Evolutionary conservation across 306 rosid genomes (phyloP).

Genomic region (Canavalia ensiformis): DNA sequence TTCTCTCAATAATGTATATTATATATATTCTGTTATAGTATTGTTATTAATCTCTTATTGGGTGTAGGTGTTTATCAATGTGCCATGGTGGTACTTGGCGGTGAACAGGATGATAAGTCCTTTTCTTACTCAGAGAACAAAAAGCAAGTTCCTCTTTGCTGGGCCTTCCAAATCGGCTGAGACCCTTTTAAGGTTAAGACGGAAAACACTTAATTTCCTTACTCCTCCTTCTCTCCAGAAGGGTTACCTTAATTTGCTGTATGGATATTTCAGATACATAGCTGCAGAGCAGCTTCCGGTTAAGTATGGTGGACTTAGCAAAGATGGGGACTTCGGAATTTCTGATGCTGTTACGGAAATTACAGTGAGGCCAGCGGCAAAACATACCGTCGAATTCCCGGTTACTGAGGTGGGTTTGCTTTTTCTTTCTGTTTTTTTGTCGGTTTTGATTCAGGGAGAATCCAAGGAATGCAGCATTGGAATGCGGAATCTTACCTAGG

Average conservation of each 20-base stretch:
- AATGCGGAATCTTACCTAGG: constrained; percentile 47
- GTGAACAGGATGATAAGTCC: constrained; percentile 79
- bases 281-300: constrained; percentile 77
- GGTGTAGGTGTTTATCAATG: constrained; percentile 78
- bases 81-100: constrained; percentile 88
- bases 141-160: constrained; percentile 81
- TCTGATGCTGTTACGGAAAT: constrained; percentile 69
- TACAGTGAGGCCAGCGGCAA: constrained; percentile 66
- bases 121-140: constrained; percentile 71
- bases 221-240: neutral
- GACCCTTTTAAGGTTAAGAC: constrained; percentile 61
- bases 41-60: neutral
- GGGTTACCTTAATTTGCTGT: neutral
- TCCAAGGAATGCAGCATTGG: constrained; percentile 38
- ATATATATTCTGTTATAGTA: neutral
- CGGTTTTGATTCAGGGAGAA: constrained; percentile 39
- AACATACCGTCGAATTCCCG: constrained; percentile 69
- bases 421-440: constrained; percentile 19
- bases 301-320: constrained; percentile 81
- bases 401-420: constrained; percentile 66
- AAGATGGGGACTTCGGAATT: constrained; percentile 67
- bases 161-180: constrained; percentile 77
- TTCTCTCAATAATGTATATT: neutral
- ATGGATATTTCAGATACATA: constrained; percentile 58
- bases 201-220: neutral